Percentiles rank a stretch among this genome's conserved stretches.
These are phyloP conservation scores for Trichophyton rubrum DNA, from an alignment of 2,329 filamentous ascomycete species.

Conservation along the genomic window DNA sequence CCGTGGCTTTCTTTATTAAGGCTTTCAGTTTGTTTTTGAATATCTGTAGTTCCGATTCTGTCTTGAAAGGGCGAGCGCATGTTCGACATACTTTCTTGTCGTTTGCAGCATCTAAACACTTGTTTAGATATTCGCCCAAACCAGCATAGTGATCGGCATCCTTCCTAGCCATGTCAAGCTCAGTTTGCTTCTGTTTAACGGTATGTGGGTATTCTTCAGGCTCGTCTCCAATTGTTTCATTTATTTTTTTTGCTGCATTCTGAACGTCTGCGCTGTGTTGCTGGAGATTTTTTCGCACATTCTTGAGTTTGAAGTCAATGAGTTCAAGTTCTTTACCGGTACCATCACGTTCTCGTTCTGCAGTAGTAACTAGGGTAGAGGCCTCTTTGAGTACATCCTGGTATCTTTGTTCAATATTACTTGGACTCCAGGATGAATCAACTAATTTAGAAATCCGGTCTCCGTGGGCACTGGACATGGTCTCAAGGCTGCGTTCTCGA, in stretches of 20 bases:
- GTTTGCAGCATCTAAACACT: slow-evolving; percentile 53
- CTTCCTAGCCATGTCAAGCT: slow-evolving; percentile 43
- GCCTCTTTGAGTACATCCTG: slow-evolving; percentile 50
- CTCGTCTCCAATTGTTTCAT: slow-evolving; percentile 44
- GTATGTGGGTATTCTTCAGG: slow-evolving; percentile 40
- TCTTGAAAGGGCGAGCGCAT: slow-evolving; percentile 57
- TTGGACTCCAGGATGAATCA: slow-evolving; percentile 53
- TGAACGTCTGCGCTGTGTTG: slow-evolving; percentile 52
- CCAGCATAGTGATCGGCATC: slow-evolving; percentile 57
- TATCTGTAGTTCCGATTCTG: slow-evolving; percentile 46
- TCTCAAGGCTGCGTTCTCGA: slow-evolving; percentile 61
- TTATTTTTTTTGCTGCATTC: slow-evolving; percentile 50
- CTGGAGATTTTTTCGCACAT: slow-evolving; percentile 49
- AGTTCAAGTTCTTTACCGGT: slow-evolving; percentile 62
- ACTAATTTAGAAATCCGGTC: slow-evolving; percentile 56
- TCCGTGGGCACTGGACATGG: slow-evolving; percentile 61
- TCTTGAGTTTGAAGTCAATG: slow-evolving; percentile 59
- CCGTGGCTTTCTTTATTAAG: slow-evolving; percentile 37
- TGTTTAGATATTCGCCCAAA: slow-evolving; percentile 57
- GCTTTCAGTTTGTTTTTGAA: slow-evolving; percentile 54
- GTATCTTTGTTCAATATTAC: slow-evolving; percentile 58
- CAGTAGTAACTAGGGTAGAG: slow-evolving; percentile 46
- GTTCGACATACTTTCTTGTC: slow-evolving; percentile 62
- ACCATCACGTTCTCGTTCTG: slow-evolving; percentile 57
- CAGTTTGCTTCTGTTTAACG: slow-evolving; percentile 40